Evolutionary conservation across 306 rosid genomes (phyloP), one percentile per base, ranked within the genome.

Genomic region (Quercus suber): DNA sequence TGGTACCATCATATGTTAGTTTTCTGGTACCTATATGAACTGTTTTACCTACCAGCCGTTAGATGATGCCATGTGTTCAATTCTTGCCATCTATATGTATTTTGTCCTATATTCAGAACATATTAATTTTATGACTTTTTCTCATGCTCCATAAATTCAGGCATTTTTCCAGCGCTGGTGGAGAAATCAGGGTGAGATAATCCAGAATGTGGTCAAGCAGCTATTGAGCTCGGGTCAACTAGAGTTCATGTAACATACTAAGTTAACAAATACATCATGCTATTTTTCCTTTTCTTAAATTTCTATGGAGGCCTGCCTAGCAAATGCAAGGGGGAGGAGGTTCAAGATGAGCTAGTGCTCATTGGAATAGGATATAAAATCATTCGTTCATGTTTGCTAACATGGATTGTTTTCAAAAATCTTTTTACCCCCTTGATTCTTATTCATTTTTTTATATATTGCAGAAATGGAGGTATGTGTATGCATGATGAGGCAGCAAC

Each of bases 401-500:
- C 21, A 2, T 18, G n/a, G 83, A 83, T 83, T 79, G 86, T 81
- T 67, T 13, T 31, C 72, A 67, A 33, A 33, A 18, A 2, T 33
- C 1, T 12, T 67, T 35, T 67, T 5, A 18, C 9, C 17, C 35
- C 35, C 27, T 67, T 67, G 23, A 88, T 87, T 63, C 83, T 86
- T 10, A 86, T 86, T 60, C 88, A 0, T 80, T 73, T 37, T 0
- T 37, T 2, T 41, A 0, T 2, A 2, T 85, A 33, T 81, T 82
- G 87, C 76, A 92, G 98, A 88, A 94, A 94, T 83, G 98, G 98
- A 78, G 98, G 98, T 19, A 81, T 78, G 88, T 92, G 96, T 69
- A 94, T 94, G 98, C 98, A 94, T 55, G 98, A 94, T 53, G 97
- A 94, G 86, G 98, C 98, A 23, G 69, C 97, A 27, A 10, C 96